These are phyloP conservation scores for Aspergillus incahuasiensis DNA, from an alignment of 495 filamentous ascomycete species.

Conservation along the genomic window DNA sequence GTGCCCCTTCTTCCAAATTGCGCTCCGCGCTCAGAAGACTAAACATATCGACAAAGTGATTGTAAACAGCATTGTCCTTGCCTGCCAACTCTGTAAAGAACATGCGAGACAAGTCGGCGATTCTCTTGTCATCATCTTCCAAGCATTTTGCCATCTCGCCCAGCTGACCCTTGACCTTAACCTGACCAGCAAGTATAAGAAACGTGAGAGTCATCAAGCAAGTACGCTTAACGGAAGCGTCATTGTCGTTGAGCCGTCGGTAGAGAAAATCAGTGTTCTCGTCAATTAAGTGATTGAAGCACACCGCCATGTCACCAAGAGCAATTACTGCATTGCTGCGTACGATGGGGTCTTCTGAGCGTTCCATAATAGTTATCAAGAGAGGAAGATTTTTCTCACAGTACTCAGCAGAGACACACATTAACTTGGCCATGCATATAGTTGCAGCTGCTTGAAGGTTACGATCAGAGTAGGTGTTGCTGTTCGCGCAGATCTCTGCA, in stretches of 20 bases:
- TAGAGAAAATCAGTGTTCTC: slow-evolving; percentile 99
- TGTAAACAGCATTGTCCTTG: slow-evolving; percentile 99
- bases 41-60: slow-evolving; percentile 99
- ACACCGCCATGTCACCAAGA: slow-evolving; percentile 97
- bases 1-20: slow-evolving; percentile 74
- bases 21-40: slow-evolving; percentile 79
- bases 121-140: slow-evolving; percentile 89
- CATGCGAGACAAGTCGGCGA: slow-evolving; percentile 91
- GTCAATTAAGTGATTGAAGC: slow-evolving; percentile 98
- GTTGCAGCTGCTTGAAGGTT: slow-evolving; percentile 89
- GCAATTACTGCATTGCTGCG: slow-evolving; percentile 95
- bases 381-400: slow-evolving; percentile 91
- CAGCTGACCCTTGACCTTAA: slow-evolving; percentile 99
- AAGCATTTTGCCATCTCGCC: slow-evolving; percentile 99
- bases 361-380: slow-evolving; percentile 96
- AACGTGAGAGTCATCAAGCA: slow-evolving; percentile 99
- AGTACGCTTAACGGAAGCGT: slow-evolving; percentile 88
- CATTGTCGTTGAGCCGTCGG: slow-evolving; percentile 80
- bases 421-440: slow-evolving; percentile 94
- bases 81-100: slow-evolving; percentile 97
- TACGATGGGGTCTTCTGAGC: slow-evolving; percentile 81
- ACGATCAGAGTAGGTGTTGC: slow-evolving; percentile 79
- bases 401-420: slow-evolving; percentile 94
- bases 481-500: slow-evolving; percentile 89
- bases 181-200: slow-evolving; percentile 92